Conservation (phyloP, 2,329 filamentous ascomycete species). For the Coniella lustricola region DNA sequence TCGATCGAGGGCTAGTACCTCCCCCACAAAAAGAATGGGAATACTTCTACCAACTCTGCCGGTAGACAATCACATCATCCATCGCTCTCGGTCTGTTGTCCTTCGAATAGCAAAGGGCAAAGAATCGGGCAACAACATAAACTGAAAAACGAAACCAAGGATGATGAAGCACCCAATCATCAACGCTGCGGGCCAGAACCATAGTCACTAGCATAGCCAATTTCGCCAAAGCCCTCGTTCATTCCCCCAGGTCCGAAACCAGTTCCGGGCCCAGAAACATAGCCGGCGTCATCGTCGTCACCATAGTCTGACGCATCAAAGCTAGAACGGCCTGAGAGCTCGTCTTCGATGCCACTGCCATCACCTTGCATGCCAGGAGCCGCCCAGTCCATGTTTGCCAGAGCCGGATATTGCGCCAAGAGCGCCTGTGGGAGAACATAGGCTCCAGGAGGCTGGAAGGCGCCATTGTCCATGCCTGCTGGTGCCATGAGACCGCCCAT, state of each 20-base stretch:
- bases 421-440: slow-evolving; percentile 80
- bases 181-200: slow-evolving; percentile 31
- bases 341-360: slow-evolving; percentile 67
- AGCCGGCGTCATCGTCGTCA: slow-evolving; percentile 64
- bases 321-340: slow-evolving; percentile 70
- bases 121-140: no score
- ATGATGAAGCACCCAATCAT: background rate
- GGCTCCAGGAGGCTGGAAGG: slow-evolving; percentile 46
- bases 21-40: background rate
- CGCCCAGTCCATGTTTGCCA: slow-evolving; percentile 86
- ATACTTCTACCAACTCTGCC: background rate
- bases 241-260: slow-evolving; percentile 52
- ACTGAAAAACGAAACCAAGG: no score
- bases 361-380: slow-evolving; percentile 56
- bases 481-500: slow-evolving; percentile 48
- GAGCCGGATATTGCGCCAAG: slow-evolving; percentile 82
- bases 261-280: slow-evolving; percentile 56
- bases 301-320: slow-evolving; percentile 72
- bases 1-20: background rate
- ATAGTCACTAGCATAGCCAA: slow-evolving; percentile 48
- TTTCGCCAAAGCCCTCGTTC: slow-evolving; percentile 47
- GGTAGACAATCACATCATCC: no score
- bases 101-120: no score
- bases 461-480: slow-evolving; percentile 53
- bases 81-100: no score